phyloP scores from a whole-genome alignment of 73 alveolate species.

The Urostyla sp. region DNA sequence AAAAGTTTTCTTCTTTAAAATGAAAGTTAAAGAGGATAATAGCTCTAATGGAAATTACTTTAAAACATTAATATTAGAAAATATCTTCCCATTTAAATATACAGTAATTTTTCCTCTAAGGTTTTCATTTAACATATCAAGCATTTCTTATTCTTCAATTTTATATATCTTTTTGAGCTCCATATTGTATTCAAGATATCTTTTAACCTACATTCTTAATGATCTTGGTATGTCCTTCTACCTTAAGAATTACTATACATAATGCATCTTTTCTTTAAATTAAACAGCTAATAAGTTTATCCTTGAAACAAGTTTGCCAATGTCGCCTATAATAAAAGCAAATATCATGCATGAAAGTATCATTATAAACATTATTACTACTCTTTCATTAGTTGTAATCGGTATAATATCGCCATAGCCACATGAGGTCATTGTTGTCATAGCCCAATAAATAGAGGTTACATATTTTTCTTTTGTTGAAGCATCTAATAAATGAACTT shows the following conservation, averaged over 20 bases:
- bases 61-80: conserved; percentile 60
- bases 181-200: conserved; percentile 82
- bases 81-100: conserved; percentile 66
- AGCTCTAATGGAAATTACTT: conserved; percentile 64
- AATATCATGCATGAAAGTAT: conserved; percentile 70
- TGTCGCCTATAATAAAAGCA: conserved; percentile 79
- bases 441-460: conserved; percentile 79
- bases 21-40: conserved; percentile 41
- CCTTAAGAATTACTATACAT: conserved; percentile 71
- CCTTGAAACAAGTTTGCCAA: conserved; percentile 71
- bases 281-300: conserved; percentile 52
- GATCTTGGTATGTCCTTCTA: conserved; percentile 64
- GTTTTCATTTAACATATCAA: conserved; percentile 59
- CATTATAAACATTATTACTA: conserved; percentile 69
- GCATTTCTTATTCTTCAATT: conserved; percentile 76
- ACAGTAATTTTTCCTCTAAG: conserved; percentile 67
- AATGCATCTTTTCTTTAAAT: conserved; percentile 60
- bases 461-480: conserved; percentile 69
- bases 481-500: conserved; percentile 57
- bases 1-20: conserved; percentile 69
- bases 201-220: conserved; percentile 60
- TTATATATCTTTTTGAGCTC: conserved; percentile 63
- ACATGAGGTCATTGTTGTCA: conserved; percentile 80
- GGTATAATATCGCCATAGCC: conserved; percentile 94
- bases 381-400: conserved; percentile 79